A percentile compares a stretch with the other conserved stretches of the same genome.
Conservation (phyloP, 2,329 filamentous ascomycete genomes). For the Trichoderma semiorbis region DNA sequence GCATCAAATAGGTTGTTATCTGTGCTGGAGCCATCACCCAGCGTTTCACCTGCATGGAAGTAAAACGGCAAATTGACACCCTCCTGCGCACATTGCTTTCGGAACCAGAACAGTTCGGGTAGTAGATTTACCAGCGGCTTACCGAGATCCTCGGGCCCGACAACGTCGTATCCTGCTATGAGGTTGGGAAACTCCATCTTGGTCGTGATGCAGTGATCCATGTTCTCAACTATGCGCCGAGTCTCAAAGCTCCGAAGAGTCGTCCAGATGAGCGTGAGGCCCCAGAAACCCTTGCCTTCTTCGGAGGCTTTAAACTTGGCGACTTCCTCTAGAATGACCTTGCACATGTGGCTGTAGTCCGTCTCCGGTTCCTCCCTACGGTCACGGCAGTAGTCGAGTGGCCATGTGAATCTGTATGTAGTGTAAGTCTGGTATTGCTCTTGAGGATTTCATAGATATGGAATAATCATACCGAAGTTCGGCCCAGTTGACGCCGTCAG, state of each 20-base stretch:
- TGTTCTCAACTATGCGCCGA: slow-evolving; percentile 67
- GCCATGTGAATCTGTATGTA: slow-evolving; percentile 61
- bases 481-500: slow-evolving; percentile 80
- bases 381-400: slow-evolving; percentile 63
- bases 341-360: slow-evolving; percentile 67
- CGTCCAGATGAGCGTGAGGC: slow-evolving; percentile 81
- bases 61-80: slow-evolving; percentile 86
- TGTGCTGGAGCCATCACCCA: slow-evolving; percentile 68
- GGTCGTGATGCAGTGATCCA: slow-evolving; percentile 82
- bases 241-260: slow-evolving; percentile 62
- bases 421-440: background rate
- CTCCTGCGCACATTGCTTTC: slow-evolving; percentile 74
- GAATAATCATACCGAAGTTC: slow-evolving; percentile 58
- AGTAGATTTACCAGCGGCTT: slow-evolving; percentile 72
- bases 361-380: slow-evolving; percentile 62
- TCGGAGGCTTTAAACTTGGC: slow-evolving; percentile 68
- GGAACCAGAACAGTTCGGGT: slow-evolving; percentile 90
- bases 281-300: slow-evolving; percentile 77
- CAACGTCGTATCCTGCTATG: slow-evolving; percentile 83
- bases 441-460: background rate
- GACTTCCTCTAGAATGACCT: slow-evolving; percentile 73
- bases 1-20: slow-evolving; percentile 88
- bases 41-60: slow-evolving; percentile 88
- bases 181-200: slow-evolving; percentile 77
- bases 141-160: slow-evolving; percentile 81